Evolutionary conservation across 805 yeast species (phyloP), one percentile per base, ranked within the genome.

Genomic region (Pichia paraexigua): DNA sequence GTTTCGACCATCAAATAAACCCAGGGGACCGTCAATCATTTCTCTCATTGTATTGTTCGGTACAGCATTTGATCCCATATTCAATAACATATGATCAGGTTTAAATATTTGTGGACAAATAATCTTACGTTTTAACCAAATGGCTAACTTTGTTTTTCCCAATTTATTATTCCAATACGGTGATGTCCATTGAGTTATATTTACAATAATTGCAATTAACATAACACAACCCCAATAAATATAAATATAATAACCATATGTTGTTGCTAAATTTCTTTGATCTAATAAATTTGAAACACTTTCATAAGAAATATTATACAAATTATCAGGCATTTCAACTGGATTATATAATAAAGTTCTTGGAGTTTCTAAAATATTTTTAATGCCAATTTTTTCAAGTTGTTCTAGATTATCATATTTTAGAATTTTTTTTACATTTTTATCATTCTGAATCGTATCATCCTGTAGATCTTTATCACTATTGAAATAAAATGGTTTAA

Each of bases 131-230:
- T 68, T 57, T 22, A 64, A 48, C 70, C 71, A 68, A 22, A 61
- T 56, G 2, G 60, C 52, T 24, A 60, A 37, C 22, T 43, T 57
- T 6, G 53, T 53, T 25, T 60, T 60, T 32, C 62, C 58, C 10
- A 63, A 39, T 21, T 51, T 57, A 44, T 62, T 58, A 24, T 60
- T 58, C 18, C 58, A 52, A 44, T 59, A 57, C 0, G 75, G 75
- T 22, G 61, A 58, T 43, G 71, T 64, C 74, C 75, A 71, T 18
- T 63, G 59, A 1, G 60, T 51, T 25, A 64, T 52, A 53, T 71
- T 70, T 30, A 56, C 43, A 3, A 62, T 12, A 7, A 60, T 37
- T 5, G 68, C 66, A 45, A 62, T 25, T 2, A 63, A 15, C 13
- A 66, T 50, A 3, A 69, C 53, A 5, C 61, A 13, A 1, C 57